Percentiles rank a stretch among this genome's conserved stretches.
phyloP scores from a whole-genome alignment of 805 yeast species.

The Lachancea kluyveri region DNA sequence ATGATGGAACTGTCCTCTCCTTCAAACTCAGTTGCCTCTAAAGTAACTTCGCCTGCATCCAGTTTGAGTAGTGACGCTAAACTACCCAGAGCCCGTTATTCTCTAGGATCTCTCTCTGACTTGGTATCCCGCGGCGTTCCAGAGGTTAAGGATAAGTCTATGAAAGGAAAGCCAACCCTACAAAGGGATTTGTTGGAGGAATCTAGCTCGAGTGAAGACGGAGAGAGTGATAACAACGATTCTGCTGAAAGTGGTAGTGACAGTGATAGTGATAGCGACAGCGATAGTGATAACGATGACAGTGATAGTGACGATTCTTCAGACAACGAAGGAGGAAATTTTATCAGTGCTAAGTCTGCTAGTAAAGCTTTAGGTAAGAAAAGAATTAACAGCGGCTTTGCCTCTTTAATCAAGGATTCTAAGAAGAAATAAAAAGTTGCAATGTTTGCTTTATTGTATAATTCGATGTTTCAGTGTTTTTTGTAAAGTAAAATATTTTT shows the following conservation, averaged over 20 bases:
- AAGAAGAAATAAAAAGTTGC: constrained; percentile 21
- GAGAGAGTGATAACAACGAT: no score
- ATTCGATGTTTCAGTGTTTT: no score
- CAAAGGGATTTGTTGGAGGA: constrained; percentile 2
- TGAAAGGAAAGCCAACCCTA: constrained; percentile 8
- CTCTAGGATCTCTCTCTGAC: constrained; percentile 51
- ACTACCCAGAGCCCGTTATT: constrained; percentile 29
- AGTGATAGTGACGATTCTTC: constrained; percentile 19
- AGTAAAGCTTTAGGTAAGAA: constrained; percentile 35
- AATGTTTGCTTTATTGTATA: no score
- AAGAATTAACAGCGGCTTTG: constrained; percentile 40
- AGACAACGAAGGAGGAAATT: constrained; percentile 26
- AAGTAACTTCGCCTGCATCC: constrained; percentile 3
- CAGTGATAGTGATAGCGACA: constrained; percentile 23
- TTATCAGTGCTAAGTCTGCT: constrained; percentile 41
- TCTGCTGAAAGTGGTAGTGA: constrained; percentile 13
- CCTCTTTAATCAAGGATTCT: constrained; percentile 43
- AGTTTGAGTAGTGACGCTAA: constrained; percentile 1
- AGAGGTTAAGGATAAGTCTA: constrained; percentile 47
- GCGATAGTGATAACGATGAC: constrained; percentile 17
- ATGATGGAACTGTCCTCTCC: constrained; percentile 17
- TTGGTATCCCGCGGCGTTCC: constrained; percentile 63
- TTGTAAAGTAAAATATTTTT: no score
- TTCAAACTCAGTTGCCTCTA: no score
- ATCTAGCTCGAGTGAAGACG: constrained; percentile 10